phyloP scores from a whole-genome alignment of 2,329 filamentous ascomycete species.

The Diaporthe sp. region DNA sequence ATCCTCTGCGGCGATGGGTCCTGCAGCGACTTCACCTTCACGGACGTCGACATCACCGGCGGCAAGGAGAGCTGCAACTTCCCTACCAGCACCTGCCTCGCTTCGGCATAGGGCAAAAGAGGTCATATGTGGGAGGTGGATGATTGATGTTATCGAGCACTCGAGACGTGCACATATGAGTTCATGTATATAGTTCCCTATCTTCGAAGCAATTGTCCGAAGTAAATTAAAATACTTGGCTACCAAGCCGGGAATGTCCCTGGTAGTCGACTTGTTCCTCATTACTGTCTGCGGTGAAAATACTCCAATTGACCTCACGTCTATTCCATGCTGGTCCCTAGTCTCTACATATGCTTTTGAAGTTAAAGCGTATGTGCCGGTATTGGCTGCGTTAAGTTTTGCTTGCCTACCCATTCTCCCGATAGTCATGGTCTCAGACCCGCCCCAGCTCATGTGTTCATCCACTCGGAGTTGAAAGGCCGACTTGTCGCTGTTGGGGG shows the following conservation, averaged over 20 bases:
- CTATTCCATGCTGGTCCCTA: no score
- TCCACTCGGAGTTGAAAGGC: no score
- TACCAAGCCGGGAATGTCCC: background rate
- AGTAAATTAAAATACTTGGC: background rate
- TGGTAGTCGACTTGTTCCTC: background rate
- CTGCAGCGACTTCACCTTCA: slow-evolving; percentile 68
- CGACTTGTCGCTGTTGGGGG: no score
- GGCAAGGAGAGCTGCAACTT: slow-evolving; percentile 52
- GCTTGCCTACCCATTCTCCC: no score
- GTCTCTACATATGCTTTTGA: no score
- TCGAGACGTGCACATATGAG: background rate
- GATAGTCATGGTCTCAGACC: no score
- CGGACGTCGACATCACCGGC: slow-evolving; percentile 62
- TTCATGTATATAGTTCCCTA: slow-evolving; percentile 27
- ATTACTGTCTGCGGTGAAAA: background rate
- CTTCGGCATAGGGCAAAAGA: background rate
- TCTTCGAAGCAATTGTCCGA: background rate
- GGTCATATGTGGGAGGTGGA: no score
- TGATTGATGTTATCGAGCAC: background rate
- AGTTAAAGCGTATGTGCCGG: no score
- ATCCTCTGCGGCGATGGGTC: slow-evolving; percentile 66
- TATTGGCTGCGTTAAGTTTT: no score
- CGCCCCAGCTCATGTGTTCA: no score
- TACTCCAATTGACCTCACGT: background rate
- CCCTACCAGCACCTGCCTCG: slow-evolving; percentile 35